Conservation (phyloP, 2,329 filamentous ascomycete genomes). For the Aspergillus vadensis region DNA sequence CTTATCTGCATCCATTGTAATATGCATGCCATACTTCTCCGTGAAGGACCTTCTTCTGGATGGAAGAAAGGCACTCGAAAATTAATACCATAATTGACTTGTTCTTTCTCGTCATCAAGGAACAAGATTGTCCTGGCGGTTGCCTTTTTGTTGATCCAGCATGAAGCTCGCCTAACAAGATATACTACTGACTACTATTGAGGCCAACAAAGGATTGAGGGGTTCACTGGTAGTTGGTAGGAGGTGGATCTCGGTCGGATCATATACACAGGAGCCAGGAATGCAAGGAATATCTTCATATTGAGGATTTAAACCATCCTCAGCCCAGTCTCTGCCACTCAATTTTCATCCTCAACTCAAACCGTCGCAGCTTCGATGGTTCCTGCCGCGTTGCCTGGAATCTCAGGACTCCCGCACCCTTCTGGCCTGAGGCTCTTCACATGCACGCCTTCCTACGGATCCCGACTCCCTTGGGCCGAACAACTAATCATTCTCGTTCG, state of each 20-base stretch:
- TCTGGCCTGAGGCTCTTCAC: conserved; percentile 19
- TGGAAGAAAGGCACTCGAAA: background rate
- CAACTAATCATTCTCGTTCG: conserved; percentile 5
- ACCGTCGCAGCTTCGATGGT: background rate
- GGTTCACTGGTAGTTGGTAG: background rate
- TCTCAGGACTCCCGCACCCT: background rate
- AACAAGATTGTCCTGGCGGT: background rate
- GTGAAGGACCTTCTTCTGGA: background rate
- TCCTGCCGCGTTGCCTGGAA: background rate
- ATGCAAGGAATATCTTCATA: background rate
- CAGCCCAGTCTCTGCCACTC: background rate
- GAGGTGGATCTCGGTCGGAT: background rate
- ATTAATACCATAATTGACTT: background rate
- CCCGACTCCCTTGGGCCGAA: conserved; percentile 21
- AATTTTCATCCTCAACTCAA: background rate
- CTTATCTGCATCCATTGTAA: background rate
- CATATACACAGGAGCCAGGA: background rate
- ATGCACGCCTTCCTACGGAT: conserved; percentile 16
- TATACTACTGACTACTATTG: background rate
- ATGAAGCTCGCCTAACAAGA: background rate
- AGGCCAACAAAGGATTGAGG: background rate
- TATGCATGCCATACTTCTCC: background rate
- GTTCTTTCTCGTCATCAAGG: background rate
- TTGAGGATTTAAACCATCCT: background rate
- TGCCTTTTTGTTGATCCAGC: background rate